Percentiles rank a stretch among this genome's conserved stretches.
Conservation (phyloP, 2,329 filamentous ascomycete genomes). For the Botrytis squamosa region DNA sequence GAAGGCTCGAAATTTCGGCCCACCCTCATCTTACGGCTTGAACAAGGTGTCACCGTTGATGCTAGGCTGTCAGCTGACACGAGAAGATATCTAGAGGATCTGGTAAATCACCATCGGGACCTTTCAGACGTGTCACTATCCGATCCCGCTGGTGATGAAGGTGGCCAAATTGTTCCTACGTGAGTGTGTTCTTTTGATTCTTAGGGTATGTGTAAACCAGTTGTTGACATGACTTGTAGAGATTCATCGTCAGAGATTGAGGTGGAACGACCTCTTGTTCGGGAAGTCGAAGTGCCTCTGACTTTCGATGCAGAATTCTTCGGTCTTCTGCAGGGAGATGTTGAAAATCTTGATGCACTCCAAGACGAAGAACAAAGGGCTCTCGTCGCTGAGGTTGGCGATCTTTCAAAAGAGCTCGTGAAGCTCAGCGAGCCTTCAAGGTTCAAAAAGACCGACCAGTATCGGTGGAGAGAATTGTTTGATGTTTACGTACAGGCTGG, state of each 20-base stretch:
- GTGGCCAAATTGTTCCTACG: not conserved
- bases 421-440: slow-evolving; percentile 60
- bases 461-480: slow-evolving; percentile 78
- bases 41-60: slow-evolving; percentile 66
- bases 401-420: slow-evolving; percentile 64
- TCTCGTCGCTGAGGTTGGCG: slow-evolving; percentile 61
- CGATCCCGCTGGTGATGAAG: not conserved
- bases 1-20: slow-evolving; percentile 55
- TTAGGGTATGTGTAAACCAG: not conserved
- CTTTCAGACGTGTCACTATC: not conserved
- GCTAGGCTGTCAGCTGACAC: slow-evolving; percentile 59
- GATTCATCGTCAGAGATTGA: not conserved
- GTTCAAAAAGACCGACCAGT: slow-evolving; percentile 62
- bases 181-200: not conserved
- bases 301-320: slow-evolving; percentile 81
- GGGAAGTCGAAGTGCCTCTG: slow-evolving; percentile 69
- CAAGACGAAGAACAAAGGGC: slow-evolving; percentile 61
- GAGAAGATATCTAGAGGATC: slow-evolving; percentile 59
- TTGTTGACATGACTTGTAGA: not conserved
- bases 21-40: slow-evolving; percentile 66
- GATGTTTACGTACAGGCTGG: slow-evolving; percentile 76
- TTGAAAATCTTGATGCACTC: slow-evolving; percentile 60
- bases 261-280: slow-evolving; percentile 32
- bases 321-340: slow-evolving; percentile 67
- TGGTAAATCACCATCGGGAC: slow-evolving; percentile 39